Conservation (phyloP, 345 rosid species). For the Boechera divaricarpa region DNA sequence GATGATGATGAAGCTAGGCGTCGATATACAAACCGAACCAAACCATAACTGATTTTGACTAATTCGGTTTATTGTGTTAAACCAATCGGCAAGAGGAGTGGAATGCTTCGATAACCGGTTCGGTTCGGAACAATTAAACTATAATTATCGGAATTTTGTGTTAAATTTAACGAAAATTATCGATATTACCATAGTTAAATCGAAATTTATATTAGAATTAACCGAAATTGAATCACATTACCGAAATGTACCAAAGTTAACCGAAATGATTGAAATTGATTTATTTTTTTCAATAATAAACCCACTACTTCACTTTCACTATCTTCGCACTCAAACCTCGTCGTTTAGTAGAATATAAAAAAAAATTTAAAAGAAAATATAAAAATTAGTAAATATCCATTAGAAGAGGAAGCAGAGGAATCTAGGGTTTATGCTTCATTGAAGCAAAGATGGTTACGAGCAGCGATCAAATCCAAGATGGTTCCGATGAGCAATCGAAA, state of each 20-base stretch:
- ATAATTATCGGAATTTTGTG: background rate
- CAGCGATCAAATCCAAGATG: constrained; percentile 71
- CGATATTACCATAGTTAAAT: no score
- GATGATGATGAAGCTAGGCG: constrained; percentile 14
- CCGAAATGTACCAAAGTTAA: background rate
- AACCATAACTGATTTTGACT: background rate
- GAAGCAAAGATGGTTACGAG: constrained; percentile 58
- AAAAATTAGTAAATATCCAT: background rate
- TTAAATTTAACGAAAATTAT: background rate
- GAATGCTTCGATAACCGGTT: background rate
- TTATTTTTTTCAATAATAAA: background rate
- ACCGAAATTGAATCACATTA: background rate
- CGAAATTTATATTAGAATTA: no score
- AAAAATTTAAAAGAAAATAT: background rate
- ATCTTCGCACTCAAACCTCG: background rate
- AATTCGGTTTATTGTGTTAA: background rate
- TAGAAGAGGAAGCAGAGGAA: background rate
- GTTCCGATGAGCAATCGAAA: constrained; percentile 84
- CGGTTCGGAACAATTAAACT: background rate
- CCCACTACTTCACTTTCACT: background rate
- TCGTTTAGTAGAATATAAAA: background rate
- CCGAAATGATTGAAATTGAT: background rate
- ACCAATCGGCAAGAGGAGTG: background rate
- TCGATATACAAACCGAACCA: background rate
- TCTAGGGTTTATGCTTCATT: constrained; percentile 28